phyloP scores from a whole-genome alignment of 1,284 basidiomycete species.

The Sanghuangporus weigelae region DNA sequence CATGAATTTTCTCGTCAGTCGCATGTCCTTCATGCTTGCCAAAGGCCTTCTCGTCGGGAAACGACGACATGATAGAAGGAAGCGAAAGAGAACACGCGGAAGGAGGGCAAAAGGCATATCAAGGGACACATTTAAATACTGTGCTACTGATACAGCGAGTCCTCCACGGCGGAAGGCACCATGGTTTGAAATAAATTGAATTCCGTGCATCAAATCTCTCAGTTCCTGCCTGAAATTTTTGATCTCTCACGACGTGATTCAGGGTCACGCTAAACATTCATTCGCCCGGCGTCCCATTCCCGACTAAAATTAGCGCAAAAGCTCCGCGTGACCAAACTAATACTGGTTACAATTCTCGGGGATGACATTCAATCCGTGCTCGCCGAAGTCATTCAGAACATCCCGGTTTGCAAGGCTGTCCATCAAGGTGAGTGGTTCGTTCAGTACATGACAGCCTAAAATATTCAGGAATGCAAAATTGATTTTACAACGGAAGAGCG shows the following conservation, averaged over 20 bases:
- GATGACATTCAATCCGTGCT: background rate
- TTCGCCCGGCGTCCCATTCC: background rate
- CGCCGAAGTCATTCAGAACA: background rate
- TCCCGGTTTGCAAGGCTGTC: background rate
- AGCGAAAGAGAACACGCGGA: background rate
- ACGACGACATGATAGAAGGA: conserved; percentile 7
- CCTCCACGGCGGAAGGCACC: background rate
- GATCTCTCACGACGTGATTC: background rate
- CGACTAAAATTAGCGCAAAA: background rate
- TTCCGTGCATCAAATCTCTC: background rate
- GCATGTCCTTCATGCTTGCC: background rate
- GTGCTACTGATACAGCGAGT: background rate
- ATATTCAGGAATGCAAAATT: background rate
- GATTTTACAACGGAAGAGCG: background rate
- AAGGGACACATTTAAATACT: background rate
- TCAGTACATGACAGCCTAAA: background rate
- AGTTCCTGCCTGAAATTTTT: background rate
- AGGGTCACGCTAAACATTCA: background rate
- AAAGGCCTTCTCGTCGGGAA: conserved; percentile 12
- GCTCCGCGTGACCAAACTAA: background rate
- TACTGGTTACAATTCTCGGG: background rate
- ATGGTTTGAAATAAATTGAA: no score
- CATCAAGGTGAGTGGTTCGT: background rate
- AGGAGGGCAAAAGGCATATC: background rate
- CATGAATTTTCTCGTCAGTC: background rate